These are phyloP conservation scores for Domatiomyces catenatus DNA, from an alignment of 2,329 filamentous ascomycete genomes.

Conservation along the genomic window DNA sequence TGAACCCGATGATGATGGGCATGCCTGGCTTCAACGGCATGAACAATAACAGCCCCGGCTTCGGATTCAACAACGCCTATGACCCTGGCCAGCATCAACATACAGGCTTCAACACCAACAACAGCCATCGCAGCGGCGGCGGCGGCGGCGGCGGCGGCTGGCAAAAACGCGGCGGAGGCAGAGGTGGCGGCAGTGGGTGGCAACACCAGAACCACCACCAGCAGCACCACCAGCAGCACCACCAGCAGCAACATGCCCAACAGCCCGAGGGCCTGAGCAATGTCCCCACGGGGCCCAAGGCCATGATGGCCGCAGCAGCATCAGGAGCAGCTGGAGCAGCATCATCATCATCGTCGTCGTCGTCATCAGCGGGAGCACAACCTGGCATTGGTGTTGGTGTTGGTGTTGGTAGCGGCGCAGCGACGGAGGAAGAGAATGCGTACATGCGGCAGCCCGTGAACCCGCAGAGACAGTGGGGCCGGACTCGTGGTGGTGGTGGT, in stretches of 20 bases:
- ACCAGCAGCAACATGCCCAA: constrained; percentile 19
- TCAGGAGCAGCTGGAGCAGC: no score
- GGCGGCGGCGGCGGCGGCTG: constrained; percentile 15
- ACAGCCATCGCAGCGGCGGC: no score
- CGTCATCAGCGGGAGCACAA: no score
- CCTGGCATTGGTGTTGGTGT: no score
- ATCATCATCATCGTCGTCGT: no score
- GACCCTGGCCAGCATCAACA: constrained; percentile 19
- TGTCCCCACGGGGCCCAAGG: constrained; percentile 16
- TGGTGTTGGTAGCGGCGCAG: constrained; percentile 36
- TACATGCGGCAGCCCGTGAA: constrained; percentile 96
- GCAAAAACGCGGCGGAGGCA: constrained; percentile 18
- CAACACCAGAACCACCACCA: constrained; percentile 21
- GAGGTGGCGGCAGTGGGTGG: constrained; percentile 16
- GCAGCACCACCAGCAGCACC: constrained; percentile 7
- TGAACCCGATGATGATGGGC: constrained; percentile 19
- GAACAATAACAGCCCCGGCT: constrained; percentile 20
- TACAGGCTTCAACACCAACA: constrained; percentile 21
- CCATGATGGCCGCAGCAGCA: constrained; percentile 8
- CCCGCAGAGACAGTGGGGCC: constrained; percentile 73
- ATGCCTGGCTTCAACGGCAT: constrained; percentile 26
- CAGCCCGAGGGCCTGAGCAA: constrained; percentile 18
- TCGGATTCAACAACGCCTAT: constrained; percentile 8
- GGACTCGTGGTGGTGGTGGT: constrained; percentile 46
- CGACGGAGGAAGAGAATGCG: constrained; percentile 64